Conservation (phyloP, 306 rosid genomes). For the Trifolium repens region DNA sequence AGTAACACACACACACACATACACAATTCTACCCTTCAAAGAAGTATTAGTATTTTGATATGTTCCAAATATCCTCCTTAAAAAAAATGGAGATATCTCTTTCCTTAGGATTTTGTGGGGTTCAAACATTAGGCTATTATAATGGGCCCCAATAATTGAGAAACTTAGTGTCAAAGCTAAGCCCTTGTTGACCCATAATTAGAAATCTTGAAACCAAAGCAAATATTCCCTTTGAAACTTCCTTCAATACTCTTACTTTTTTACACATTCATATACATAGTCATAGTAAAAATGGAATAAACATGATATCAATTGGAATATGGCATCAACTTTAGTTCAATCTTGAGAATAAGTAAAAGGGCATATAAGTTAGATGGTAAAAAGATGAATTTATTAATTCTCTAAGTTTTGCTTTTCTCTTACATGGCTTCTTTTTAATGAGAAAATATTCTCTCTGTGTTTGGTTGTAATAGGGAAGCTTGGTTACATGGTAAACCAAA, state of each 20-base stretch:
- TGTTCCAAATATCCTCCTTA: slow-evolving; percentile 56
- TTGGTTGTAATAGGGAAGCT: slow-evolving; percentile 82
- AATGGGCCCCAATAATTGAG: slow-evolving; percentile 55
- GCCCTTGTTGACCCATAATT: slow-evolving; percentile 58
- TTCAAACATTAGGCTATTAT: slow-evolving; percentile 45
- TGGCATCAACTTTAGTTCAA: slow-evolving; percentile 54
- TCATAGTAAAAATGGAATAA: slow-evolving; percentile 41
- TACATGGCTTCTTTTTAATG: slow-evolving; percentile 61
- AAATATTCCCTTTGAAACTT: slow-evolving; percentile 62
- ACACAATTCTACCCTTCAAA: slow-evolving; percentile 52
- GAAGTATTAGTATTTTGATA: slow-evolving; percentile 41
- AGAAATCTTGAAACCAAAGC: slow-evolving; percentile 65
- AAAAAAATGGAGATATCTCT: slow-evolving; percentile 69
- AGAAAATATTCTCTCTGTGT: slow-evolving; percentile 55
- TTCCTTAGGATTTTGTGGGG: slow-evolving; percentile 91
- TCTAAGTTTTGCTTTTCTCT: slow-evolving; percentile 47
- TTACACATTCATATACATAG: slow-evolving; percentile 6
- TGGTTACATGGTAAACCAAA: slow-evolving; percentile 84
- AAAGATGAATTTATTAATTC: slow-evolving; percentile 62
- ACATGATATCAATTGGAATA: slow-evolving; percentile 50
- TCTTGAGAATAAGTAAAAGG: slow-evolving; percentile 50
- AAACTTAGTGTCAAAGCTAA: slow-evolving; percentile 73
- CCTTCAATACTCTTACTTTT: slow-evolving; percentile 45
- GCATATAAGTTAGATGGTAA: slow-evolving; percentile 53
- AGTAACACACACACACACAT: slow-evolving; percentile 46